A percentile compares a stretch with the other conserved stretches of the same genome.
Conservation (phyloP, 495 filamentous ascomycete species). For the Neurospora africana region DNA sequence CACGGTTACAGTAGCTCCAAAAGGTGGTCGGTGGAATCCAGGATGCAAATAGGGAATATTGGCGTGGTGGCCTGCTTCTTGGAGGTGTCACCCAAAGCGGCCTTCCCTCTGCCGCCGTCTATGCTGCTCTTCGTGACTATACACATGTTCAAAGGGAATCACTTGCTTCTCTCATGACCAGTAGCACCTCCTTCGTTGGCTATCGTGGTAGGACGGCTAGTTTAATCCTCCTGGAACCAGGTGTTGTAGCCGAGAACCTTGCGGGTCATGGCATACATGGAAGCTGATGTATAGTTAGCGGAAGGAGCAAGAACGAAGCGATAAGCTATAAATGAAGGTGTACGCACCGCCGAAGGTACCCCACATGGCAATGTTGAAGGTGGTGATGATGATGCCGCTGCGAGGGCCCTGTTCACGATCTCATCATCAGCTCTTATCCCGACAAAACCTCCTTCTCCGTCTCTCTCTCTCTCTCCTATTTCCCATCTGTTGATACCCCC, state of each 20-base stretch:
- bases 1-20: not conserved
- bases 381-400: conserved; percentile 55
- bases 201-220: not conserved
- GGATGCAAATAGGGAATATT: not conserved
- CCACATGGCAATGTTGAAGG: conserved; percentile 65
- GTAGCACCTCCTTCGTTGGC: not conserved
- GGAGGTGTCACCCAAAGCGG: conserved; percentile 1
- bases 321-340: conserved; percentile 3
- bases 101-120: not conserved
- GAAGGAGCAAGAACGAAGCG: conserved; percentile 8
- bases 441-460: not conserved
- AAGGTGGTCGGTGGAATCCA: not conserved
- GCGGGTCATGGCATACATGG: conserved; percentile 48
- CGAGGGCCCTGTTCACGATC: conserved; percentile 45
- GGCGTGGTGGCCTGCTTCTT: not conserved
- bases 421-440: conserved; percentile 10
- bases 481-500: not conserved
- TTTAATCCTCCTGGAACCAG: conserved; percentile 62
- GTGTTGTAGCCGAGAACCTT: conserved; percentile 71
- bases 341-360: conserved; percentile 39
- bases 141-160: conserved; percentile 15
- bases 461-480: not conserved
- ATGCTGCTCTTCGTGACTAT: conserved; percentile 10
- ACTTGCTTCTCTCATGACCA: not conserved
- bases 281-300: conserved; percentile 48